These are phyloP conservation scores for Paraphoma sp. DNA, from an alignment of 2,329 filamentous ascomycete genomes.

Conservation along the genomic window DNA sequence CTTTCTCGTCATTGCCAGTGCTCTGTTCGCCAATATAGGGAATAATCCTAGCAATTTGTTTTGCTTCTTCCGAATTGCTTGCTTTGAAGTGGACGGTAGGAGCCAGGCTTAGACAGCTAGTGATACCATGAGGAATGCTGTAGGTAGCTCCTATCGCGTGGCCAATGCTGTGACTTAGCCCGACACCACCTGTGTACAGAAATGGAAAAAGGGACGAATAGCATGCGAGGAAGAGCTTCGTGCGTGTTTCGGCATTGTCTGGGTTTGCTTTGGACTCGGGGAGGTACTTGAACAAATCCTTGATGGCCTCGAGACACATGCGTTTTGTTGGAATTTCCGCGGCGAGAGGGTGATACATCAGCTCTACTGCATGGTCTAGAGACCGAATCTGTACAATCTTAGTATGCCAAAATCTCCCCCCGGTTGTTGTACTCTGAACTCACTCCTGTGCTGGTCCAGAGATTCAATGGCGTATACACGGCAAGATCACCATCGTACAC, in stretches of 20 bases:
- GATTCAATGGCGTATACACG: conserved; percentile 57
- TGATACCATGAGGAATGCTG: conserved; percentile 63
- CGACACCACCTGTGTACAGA: conserved; percentile 58
- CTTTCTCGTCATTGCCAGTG: conserved; percentile 52
- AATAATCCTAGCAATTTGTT: conserved; percentile 55
- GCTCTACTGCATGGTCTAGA: conserved; percentile 63
- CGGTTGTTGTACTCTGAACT: conserved; percentile 1
- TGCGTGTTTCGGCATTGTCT: conserved; percentile 57
- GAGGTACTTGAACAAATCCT: conserved; percentile 60
- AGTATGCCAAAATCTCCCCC: conserved; percentile 7
- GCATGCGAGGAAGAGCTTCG: conserved; percentile 60
- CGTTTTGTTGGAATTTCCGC: conserved; percentile 58
- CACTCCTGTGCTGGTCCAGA: conserved; percentile 60
- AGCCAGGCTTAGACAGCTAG: conserved; percentile 60
- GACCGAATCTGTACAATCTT: conserved; percentile 51
- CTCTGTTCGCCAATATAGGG: conserved; percentile 53
- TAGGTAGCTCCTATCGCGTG: conserved; percentile 64
- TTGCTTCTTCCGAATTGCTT: conserved; percentile 53
- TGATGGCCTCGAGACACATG: conserved; percentile 56
- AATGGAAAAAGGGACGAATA: conserved; percentile 58
- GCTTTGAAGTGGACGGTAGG: conserved; percentile 62
- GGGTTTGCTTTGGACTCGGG: conserved; percentile 57
- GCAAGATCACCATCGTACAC: conserved; percentile 62
- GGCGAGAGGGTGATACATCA: conserved; percentile 61
- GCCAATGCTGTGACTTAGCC: conserved; percentile 56